A percentile compares a stretch with the other conserved stretches of the same genome.
These are phyloP conservation scores for Moesziomyces globuligerus DNA, from an alignment of 1,284 basidiomycete genomes.

Conservation along the genomic window DNA sequence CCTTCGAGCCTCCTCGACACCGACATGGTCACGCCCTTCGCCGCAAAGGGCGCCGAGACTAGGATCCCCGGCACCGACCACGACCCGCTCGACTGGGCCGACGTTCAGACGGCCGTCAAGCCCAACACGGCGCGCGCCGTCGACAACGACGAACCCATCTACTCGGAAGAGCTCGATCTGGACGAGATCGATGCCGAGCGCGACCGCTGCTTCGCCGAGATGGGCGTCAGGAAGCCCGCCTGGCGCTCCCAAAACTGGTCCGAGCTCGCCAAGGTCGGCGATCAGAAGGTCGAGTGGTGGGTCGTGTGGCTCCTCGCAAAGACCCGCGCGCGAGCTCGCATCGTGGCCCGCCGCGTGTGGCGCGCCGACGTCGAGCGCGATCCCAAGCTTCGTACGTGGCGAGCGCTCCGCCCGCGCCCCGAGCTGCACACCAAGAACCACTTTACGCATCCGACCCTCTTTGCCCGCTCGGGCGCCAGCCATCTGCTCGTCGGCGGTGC, in stretches of 20 bases:
- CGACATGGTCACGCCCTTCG: constrained; percentile 41
- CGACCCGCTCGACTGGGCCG: constrained; percentile 50
- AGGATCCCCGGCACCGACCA: constrained; percentile 34
- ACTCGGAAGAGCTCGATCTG: constrained; percentile 45
- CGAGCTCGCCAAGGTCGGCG: constrained; percentile 36
- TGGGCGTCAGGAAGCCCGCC: constrained; percentile 39
- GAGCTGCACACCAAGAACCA: constrained; percentile 49
- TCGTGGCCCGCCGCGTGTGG: constrained; percentile 41
- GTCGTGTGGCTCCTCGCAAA: constrained; percentile 46
- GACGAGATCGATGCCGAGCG: constrained; percentile 48
- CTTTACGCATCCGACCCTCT: constrained; percentile 53
- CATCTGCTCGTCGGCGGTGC: constrained; percentile 45
- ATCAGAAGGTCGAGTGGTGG: constrained; percentile 47
- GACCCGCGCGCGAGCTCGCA: constrained; percentile 34
- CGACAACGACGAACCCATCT: constrained; percentile 45
- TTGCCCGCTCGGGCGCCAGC: constrained; percentile 46
- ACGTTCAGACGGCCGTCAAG: constrained; percentile 15
- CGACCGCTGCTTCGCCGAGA: constrained; percentile 45
- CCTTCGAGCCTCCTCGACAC: constrained; percentile 18
- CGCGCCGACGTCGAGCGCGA: constrained; percentile 22
- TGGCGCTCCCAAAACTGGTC: constrained; percentile 45
- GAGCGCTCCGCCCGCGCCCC: constrained; percentile 31
- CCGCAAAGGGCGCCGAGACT: constrained; percentile 17
- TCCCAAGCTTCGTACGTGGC: constrained; percentile 25
- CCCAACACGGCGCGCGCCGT: constrained; percentile 20